Evolutionary conservation across 2,329 filamentous ascomycete genomes (phyloP), one percentile per base, ranked within the genome.

Genomic region (Orbilia blumenaviensis): DNA sequence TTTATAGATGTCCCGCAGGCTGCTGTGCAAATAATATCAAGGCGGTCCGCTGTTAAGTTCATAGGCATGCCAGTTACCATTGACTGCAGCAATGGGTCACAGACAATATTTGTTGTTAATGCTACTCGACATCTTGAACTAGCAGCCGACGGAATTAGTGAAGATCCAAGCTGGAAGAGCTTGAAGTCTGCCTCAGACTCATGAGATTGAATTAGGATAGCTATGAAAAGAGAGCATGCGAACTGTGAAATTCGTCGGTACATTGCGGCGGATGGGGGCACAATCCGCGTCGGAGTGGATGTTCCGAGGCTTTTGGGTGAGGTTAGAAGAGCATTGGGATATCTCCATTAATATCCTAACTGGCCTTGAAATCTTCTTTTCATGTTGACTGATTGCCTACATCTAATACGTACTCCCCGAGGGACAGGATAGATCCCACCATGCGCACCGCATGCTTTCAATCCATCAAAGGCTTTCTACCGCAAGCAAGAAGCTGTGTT

Each of bases 51-150:
- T 10, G 61, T 52, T 27, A 36, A 36, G 8, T 48, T 50, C 42
- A 50, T 52, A 14, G 32, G 23, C 27, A 32, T 52, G 8, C 60
- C 60, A 12, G 42, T 64, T 9, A 64, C 60, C 23, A 42, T 38
- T 36, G 29, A 36, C 27, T 48, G 60, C 25, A 64, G 21, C 32
- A 48, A 23, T n/a, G 44, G 60, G 36, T 52, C 44, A 29, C 60
- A 64, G 41, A 21, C 44, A 27, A 64, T 64, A 16, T 48, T 64
- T 10, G 60, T 34, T 0, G 60, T 64, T 10, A 64, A 44, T 21
- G 60, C 60, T 21, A 52, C 60, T 32, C 60, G 60, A 36, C 60
- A 64, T 48, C 61, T 48, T 12, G 56, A 41, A 16, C 42, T 52
- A 5, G 61, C 41, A 10, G 61, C 42, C 16, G 42, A 48, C 8